Base-by-base conservation (phyloP, 2,329 filamentous ascomycete species). In the Fusarium sublunatum region DNA sequence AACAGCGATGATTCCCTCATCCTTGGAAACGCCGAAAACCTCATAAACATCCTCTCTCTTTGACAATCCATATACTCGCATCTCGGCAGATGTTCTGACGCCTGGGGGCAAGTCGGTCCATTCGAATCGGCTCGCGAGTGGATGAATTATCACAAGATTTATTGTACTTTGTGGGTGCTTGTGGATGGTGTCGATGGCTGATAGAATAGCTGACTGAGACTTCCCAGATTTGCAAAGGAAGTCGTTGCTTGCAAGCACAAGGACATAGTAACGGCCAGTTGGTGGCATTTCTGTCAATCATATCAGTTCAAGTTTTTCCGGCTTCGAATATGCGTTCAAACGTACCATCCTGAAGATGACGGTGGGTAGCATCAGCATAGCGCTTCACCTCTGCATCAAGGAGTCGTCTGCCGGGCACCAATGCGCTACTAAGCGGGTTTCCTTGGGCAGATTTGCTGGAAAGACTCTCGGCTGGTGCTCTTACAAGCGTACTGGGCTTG, bases 321-420 rank as follows among this genome's bases (percentile, higher is more conserved):
- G 26, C 8, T 28, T 8, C 2, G 2, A 6, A 1, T 13, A 6
- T 2, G 0, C 0, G 0, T n/a, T n/a, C 6, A 1, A n/a, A 45
- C 53, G 5, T 53, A 59, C 56, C 56, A 0, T 59, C 56, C 22
- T 59, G 56, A 0, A 59, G 6, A 8, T 59, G 54, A 0, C 53
- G 45, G 9, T 29, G 26, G 1, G 53, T 59, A 2, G 53, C 53
- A 1, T 59, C 56, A 0, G 56, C 56, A 53, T 53, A 59, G 0
- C 56, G 45, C n/a, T 53, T 59, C 5, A 58, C 34, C 5, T 45
- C 34, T 0, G 53, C 56, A 11, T 59, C 54, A 4, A 58, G 54
- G 3, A 59, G 15, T 36, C 56, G 13, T 5, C 56, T 29, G 3
- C 56, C 56, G 0, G 56, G 46, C 0, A 29, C 53, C 25, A 59